These are phyloP conservation scores for Strobilomyces echinocephalus DNA, from an alignment of 768 basidiomycete genomes.

Conservation along the genomic window DNA sequence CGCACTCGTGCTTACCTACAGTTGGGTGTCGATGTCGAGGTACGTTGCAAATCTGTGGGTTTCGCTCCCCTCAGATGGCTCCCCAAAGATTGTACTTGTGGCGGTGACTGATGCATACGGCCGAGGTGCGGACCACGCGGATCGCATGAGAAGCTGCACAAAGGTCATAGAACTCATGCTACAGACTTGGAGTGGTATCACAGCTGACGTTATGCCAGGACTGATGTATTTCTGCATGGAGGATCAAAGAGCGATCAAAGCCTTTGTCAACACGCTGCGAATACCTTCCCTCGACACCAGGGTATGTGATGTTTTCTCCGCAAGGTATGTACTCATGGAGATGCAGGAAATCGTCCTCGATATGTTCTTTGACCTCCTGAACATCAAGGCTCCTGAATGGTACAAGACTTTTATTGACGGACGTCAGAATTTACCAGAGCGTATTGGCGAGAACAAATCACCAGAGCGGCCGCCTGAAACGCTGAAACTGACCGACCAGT, in stretches of 20 bases:
- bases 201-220: slow-evolving; percentile 42
- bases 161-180: slow-evolving; percentile 80
- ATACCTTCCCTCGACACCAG: slow-evolving; percentile 86
- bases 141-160: slow-evolving; percentile 73
- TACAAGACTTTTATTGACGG: slow-evolving; percentile 90
- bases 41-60: slow-evolving; percentile 29
- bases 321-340: slow-evolving; percentile 9
- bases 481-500: slow-evolving; percentile 88
- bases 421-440: slow-evolving; percentile 41
- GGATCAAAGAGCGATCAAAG: slow-evolving; percentile 78
- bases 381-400: slow-evolving; percentile 91
- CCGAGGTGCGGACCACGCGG: slow-evolving; percentile 71
- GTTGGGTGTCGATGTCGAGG: slow-evolving; percentile 87
- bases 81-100: slow-evolving; percentile 68
- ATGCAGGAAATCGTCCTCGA: slow-evolving; percentile 85
- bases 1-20: slow-evolving; percentile 71
- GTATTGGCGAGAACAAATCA: slow-evolving; percentile 32
- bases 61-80: not conserved
- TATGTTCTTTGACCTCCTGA: slow-evolving; percentile 89
- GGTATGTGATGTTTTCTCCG: slow-evolving; percentile 37
- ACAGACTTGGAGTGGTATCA: slow-evolving; percentile 85
- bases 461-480: slow-evolving; percentile 49
- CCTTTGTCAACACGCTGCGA: slow-evolving; percentile 77
- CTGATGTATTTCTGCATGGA: slow-evolving; percentile 93
- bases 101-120: slow-evolving; percentile 93